Base-by-base conservation (phyloP, 1,284 basidiomycete species). In the Irpex sp. region DNA sequence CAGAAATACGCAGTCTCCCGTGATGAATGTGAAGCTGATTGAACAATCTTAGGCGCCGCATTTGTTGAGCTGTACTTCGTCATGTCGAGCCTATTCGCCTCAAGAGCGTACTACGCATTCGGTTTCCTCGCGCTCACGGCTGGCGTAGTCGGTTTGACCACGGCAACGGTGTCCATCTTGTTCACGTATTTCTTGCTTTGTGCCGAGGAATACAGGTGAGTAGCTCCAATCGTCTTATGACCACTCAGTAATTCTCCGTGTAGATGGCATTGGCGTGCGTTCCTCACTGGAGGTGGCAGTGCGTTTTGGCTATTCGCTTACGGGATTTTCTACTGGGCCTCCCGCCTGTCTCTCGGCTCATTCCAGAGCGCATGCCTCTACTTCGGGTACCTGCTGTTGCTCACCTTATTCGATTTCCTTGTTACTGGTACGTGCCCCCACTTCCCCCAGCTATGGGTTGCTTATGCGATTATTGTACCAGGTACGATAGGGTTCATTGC, bases 31-130 rank as follows among this genome's bases (percentile, higher is more conserved):
- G 49, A 19, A 26, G 21, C 60, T 58, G 39, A 43, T 15, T 1
- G 4, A 50, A 64, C 60, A 17, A 55, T 58, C 47, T 66, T 64
- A 92, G 90, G 92, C 61, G 95, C 96, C 51, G 95, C 94, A 0
- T 98, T 98, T 72, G 92, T 98, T 66, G 97, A 98, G 75, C 81
- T 98, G 11, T 98, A 95, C 77, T 98, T 96, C 74, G 89, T 98
- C 57, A 83, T 98, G 67, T 95, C 94, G 17, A 93, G 90, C 69
- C 82, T 98, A 51, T 99, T 98, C 70, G 96, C 96, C 33, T 95
- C 95, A 53, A 85, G 93, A 58, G 93, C 94, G 57, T 95, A 95
- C 78, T 97, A 97, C 72, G 95, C 95, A 13, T 97, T 97, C 72
- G 97, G 97, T 43, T 98, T 98, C 81, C 79, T 98, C 54, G 92